phyloP scores from a whole-genome alignment of 2,329 filamentous ascomycete species.

The Dendryphion nanum region DNA sequence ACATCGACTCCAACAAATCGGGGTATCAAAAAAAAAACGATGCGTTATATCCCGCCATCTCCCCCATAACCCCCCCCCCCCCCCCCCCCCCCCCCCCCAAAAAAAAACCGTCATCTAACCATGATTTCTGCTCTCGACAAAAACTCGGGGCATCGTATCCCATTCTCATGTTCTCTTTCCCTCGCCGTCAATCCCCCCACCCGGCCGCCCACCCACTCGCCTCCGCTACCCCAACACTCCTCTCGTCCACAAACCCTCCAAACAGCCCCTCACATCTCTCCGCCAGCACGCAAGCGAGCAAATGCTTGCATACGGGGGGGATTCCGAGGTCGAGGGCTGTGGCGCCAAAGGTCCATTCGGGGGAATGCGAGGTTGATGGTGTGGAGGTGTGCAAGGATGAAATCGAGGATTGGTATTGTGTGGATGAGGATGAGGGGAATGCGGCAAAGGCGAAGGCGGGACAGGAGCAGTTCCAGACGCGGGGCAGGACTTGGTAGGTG shows the following conservation, averaged over 20 bases:
- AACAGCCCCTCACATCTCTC: conserved; percentile 63
- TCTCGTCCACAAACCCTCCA: conserved; percentile 55
- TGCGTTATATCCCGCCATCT: no score
- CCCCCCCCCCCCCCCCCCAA: no score
- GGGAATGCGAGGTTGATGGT: no score
- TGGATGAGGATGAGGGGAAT: no score
- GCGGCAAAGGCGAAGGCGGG: conserved; percentile 76
- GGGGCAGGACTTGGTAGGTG: conserved; percentile 69
- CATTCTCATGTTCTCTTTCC: no score
- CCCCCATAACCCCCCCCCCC: background rate
- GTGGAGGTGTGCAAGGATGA: no score
- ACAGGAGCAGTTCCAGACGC: conserved; percentile 87
- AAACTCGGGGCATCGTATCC: no score
- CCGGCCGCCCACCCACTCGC: conserved; percentile 65
- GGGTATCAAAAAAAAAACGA: conserved; percentile 3
- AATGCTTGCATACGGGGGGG: conserved; percentile 77
- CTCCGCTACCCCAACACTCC: conserved; percentile 60
- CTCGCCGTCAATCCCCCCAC: conserved; percentile 32
- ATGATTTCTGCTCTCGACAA: no score
- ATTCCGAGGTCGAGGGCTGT: conserved; percentile 42
- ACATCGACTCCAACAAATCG: background rate
- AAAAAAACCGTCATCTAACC: no score
- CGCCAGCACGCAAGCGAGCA: conserved; percentile 77
- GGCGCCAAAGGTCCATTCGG: conserved; percentile 51
- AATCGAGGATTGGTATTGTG: conserved; percentile 4